Evolutionary conservation across 225 moss, liverwort and hornwort genomes (phyloP).

Genomic region (Physcomitrium patens): DNA sequence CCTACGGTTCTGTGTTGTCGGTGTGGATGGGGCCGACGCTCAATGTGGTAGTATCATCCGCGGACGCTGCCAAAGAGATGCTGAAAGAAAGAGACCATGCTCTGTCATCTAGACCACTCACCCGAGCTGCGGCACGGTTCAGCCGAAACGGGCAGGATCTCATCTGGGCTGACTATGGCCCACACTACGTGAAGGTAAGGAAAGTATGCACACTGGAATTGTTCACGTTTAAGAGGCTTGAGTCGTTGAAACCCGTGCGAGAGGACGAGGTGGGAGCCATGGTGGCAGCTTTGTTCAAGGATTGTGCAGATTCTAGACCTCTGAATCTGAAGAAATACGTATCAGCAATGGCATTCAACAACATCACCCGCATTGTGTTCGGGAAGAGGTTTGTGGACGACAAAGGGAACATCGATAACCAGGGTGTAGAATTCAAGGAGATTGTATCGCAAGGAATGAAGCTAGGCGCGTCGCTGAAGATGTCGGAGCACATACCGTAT

Average conservation of each 20-base stretch:
- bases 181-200: constrained; percentile 95
- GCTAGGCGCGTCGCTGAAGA: constrained; percentile 82
- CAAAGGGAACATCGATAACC: constrained; percentile 58
- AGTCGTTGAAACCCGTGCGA: constrained; percentile 67
- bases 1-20: constrained; percentile 79
- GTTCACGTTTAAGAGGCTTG: constrained; percentile 81
- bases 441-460: constrained; percentile 86
- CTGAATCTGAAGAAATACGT: constrained; percentile 66
- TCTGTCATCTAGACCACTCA: constrained; percentile 72
- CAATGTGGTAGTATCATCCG: constrained; percentile 81
- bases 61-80: constrained; percentile 76
- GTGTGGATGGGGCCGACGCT: constrained; percentile 92
- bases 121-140: constrained; percentile 81
- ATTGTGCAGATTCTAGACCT: constrained; percentile 23
- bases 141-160: constrained; percentile 94
- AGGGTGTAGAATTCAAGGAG: constrained; percentile 90
- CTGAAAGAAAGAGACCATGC: constrained; percentile 79
- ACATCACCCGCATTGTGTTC: constrained; percentile 91
- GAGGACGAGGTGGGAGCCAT: constrained; percentile 79
- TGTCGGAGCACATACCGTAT: constrained; percentile 92
- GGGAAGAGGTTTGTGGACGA: constrained; percentile 91
- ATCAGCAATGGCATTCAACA: constrained; percentile 90
- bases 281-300: constrained; percentile 57
- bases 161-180: constrained; percentile 97
- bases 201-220: constrained; percentile 95